Conservation (phyloP, 495 filamentous ascomycete genomes). For the Paragyromitra xinjiangensis region DNA sequence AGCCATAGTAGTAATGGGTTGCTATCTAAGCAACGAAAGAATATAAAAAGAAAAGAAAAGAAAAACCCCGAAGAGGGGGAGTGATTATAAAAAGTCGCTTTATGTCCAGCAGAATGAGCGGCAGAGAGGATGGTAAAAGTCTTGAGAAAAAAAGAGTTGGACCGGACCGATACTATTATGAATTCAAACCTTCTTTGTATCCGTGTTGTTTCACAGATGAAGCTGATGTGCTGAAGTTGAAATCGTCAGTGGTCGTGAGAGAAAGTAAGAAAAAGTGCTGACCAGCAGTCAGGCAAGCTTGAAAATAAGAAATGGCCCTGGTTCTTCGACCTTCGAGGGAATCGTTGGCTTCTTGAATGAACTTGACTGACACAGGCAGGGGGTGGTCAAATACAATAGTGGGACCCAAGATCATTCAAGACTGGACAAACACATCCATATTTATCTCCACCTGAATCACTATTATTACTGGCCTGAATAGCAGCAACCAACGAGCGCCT, state of each 20-base stretch:
- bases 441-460: slow-evolving; percentile 35
- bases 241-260: slow-evolving; percentile 33
- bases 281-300: slow-evolving; percentile 42
- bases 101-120: slow-evolving; percentile 20
- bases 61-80: not conserved
- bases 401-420: slow-evolving; percentile 18
- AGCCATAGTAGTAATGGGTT: slow-evolving; percentile 20
- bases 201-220: slow-evolving; percentile 14
- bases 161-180: slow-evolving; percentile 12
- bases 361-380: slow-evolving; percentile 21
- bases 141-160: not conserved
- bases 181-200: slow-evolving; percentile 14
- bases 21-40: slow-evolving; percentile 9
- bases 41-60: not conserved
- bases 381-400: slow-evolving; percentile 3
- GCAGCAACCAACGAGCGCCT: slow-evolving; percentile 30
- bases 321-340: not conserved
- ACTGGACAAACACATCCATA: slow-evolving; percentile 8
- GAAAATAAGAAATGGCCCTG: slow-evolving; percentile 5
- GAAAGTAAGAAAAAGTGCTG: slow-evolving; percentile 36
- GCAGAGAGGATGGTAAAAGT: slow-evolving; percentile 7
- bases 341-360: slow-evolving; percentile 42
- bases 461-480: slow-evolving; percentile 25
- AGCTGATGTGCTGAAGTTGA: slow-evolving; percentile 3
- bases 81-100: slow-evolving; percentile 5